phyloP scores from a whole-genome alignment of 2,329 filamentous ascomycete species.

The Calonectria hawksworthii region DNA sequence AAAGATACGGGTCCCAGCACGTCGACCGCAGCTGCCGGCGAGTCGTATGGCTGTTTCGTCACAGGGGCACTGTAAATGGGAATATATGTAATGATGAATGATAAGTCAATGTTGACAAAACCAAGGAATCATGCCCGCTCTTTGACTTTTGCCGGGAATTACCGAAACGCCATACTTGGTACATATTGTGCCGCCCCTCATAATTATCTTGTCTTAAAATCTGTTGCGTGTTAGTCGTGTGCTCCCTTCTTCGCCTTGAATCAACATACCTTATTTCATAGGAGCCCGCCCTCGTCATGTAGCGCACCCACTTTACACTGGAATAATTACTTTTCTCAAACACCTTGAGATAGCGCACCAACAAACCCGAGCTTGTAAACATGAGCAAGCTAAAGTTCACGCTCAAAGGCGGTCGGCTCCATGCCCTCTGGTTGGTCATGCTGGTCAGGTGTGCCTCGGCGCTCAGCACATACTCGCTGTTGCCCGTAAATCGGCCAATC shows the following conservation, averaged over 20 bases:
- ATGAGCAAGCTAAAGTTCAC: constrained; percentile 95
- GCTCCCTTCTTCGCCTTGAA: not conserved
- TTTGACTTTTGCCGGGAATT: constrained; percentile 49
- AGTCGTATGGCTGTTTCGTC: not conserved
- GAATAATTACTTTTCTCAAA: constrained; percentile 99
- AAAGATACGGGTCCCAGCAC: not conserved
- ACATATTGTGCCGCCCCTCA: constrained; percentile 44
- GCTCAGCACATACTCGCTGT: constrained; percentile 94
- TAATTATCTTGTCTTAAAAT: constrained; percentile 48
- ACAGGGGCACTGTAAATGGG: constrained; percentile 6
- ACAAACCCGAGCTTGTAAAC: constrained; percentile 94
- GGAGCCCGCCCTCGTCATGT: constrained; percentile 97
- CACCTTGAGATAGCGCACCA: constrained; percentile 96
- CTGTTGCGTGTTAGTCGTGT: constrained; percentile 42
- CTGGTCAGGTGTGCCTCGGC: constrained; percentile 93
- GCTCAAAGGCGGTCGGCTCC: constrained; percentile 93
- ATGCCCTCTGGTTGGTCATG: constrained; percentile 98
- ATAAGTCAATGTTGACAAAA: constrained; percentile 39
- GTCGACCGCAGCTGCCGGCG: not conserved
- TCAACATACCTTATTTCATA: constrained; percentile 88
- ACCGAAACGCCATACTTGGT: constrained; percentile 49
- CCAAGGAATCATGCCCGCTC: constrained; percentile 42
- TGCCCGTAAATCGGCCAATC: constrained; percentile 98
- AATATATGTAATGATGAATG: constrained; percentile 27
- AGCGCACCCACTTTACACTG: constrained; percentile 98